Conservation (phyloP, 1,284 basidiomycete genomes). For the Melanopsichium pennsylvanicum region DNA sequence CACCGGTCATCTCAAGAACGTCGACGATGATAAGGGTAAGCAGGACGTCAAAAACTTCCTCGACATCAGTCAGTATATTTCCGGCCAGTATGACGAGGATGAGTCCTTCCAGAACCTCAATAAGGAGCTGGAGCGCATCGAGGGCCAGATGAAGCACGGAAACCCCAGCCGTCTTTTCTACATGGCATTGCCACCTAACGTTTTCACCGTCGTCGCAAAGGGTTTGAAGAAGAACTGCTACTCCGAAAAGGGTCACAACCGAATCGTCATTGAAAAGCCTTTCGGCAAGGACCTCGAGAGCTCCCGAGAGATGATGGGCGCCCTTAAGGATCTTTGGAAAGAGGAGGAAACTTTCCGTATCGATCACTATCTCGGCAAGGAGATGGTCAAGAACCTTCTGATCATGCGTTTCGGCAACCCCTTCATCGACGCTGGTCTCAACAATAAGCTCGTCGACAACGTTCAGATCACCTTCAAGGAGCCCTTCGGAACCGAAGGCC, state of each 20-base stretch:
- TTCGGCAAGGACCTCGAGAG: slow-evolving; percentile 64
- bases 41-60: slow-evolving; percentile 54
- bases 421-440: slow-evolving; percentile 62
- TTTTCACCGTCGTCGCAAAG: slow-evolving; percentile 62
- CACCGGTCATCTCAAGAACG: slow-evolving; percentile 49
- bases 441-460: slow-evolving; percentile 65
- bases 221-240: slow-evolving; percentile 63
- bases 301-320: slow-evolving; percentile 61
- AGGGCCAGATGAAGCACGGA: slow-evolving; percentile 38
- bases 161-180: slow-evolving; percentile 62
- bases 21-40: slow-evolving; percentile 50
- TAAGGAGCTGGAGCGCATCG: slow-evolving; percentile 54
- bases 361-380: slow-evolving; percentile 66
- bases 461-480: slow-evolving; percentile 67
- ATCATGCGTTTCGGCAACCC: slow-evolving; percentile 64
- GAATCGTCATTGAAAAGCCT: slow-evolving; percentile 64
- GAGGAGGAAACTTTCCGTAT: slow-evolving; percentile 66
- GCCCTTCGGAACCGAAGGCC: slow-evolving; percentile 67
- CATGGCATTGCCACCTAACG: slow-evolving; percentile 64
- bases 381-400: slow-evolving; percentile 66
- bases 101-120: slow-evolving; percentile 58
- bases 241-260: slow-evolving; percentile 56
- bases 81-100: slow-evolving; percentile 64
- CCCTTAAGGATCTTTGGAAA: slow-evolving; percentile 64
- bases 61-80: slow-evolving; percentile 58